These are phyloP conservation scores for Dendrobium nobile DNA, from an alignment of 106 monocot species.

Conservation along the genomic window DNA sequence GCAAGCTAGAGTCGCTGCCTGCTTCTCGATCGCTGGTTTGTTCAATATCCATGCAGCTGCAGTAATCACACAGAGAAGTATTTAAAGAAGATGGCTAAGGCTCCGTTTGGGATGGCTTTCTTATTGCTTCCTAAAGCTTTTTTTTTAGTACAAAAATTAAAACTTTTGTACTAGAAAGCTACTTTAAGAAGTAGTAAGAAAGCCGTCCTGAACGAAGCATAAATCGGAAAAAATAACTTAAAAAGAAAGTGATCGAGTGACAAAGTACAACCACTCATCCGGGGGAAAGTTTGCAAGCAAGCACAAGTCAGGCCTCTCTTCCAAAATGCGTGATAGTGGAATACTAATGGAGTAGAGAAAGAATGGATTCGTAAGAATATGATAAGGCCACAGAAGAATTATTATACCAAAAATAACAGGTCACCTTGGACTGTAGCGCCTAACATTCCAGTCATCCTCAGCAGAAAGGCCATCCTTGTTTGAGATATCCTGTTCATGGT, in stretches of 20 bases:
- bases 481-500: constrained; percentile 40
- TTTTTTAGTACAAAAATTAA: too few species aligned
- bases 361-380: background rate
- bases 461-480: constrained; percentile 56
- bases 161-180: too few species aligned
- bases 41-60: constrained; percentile 29
- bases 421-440: constrained; percentile 41
- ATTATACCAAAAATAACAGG: background rate
- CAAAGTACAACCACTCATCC: constrained; percentile 27
- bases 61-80: constrained; percentile 6
- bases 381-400: background rate
- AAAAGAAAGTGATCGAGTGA: background rate
- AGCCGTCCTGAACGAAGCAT: too few species aligned
- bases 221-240: background rate
- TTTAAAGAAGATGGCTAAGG: background rate
- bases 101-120: too few species aligned
- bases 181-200: too few species aligned
- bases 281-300: constrained; percentile 38
- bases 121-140: too few species aligned
- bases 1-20: constrained; percentile 23
- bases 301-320: constrained; percentile 39
- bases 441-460: constrained; percentile 38
- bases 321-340: constrained; percentile 25
- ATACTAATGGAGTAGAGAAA: constrained; percentile 14
- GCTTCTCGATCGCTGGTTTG: constrained; percentile 20